A percentile compares a stretch with the other conserved stretches of the same genome.
Evolutionary conservation across 2,329 filamentous ascomycete genomes (phyloP).

Genomic region (Setomelanomma holmii): DNA sequence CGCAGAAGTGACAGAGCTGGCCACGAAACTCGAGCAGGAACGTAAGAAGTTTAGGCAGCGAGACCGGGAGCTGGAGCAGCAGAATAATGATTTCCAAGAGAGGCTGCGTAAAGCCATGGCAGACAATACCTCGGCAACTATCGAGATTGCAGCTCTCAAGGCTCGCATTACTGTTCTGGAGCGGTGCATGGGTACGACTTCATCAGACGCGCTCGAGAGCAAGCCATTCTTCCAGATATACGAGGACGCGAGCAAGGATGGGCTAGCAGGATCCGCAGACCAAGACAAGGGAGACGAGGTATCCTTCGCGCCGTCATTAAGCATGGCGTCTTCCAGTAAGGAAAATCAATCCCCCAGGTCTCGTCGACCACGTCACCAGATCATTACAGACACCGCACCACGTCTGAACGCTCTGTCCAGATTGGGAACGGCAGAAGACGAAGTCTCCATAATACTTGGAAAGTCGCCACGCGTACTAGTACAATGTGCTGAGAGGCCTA

Average conservation of each 20-base stretch:
- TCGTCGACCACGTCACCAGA: conserved; percentile 30
- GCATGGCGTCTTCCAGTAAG: conserved; percentile 32
- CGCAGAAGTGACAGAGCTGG: conserved; percentile 70
- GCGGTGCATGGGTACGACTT: conserved; percentile 22
- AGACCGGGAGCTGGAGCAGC: conserved; percentile 68
- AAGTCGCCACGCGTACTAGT: conserved; percentile 22
- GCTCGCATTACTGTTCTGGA: conserved; percentile 40
- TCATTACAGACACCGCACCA: conserved; percentile 23
- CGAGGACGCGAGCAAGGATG: conserved; percentile 38
- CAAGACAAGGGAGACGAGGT: conserved; percentile 14
- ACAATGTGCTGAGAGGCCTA: conserved; percentile 9
- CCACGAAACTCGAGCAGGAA: conserved; percentile 71
- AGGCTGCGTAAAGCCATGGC: conserved; percentile 42
- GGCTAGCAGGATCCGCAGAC: conserved; percentile 12
- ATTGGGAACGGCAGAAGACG: conserved; percentile 24
- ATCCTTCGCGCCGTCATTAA: conserved; percentile 23
- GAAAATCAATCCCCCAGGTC: conserved; percentile 40
- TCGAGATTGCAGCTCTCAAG: conserved; percentile 46
- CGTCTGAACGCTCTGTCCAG: conserved; percentile 18
- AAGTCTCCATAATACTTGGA: conserved; percentile 28
- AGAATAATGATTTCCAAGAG: conserved; percentile 58
- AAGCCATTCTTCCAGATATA: conserved; percentile 39
- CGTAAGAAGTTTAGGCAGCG: conserved; percentile 69
- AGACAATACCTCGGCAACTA: conserved; percentile 39
- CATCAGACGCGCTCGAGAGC: conserved; percentile 20